Base-by-base conservation (phyloP, 208 protist species). In the Trypanosoma mega region DNA sequence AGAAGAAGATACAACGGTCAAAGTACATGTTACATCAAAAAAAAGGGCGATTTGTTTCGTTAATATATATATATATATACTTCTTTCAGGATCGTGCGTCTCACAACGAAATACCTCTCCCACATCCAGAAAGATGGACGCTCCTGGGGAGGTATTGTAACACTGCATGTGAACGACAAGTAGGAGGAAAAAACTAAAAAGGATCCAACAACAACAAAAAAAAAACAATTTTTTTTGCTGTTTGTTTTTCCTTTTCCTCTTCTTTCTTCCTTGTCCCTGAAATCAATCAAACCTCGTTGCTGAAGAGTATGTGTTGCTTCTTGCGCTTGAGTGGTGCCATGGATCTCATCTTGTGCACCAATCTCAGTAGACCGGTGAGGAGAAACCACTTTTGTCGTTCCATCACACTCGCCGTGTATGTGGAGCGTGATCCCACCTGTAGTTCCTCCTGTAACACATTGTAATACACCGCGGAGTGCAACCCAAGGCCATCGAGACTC, bases 281-380 rank as follows among this genome's bases (percentile, higher is more conserved):
- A 11, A 20, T 26, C 30, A n/a, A n/a, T 71, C 44, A 96, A 47
- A 96, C 70, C 20, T 80, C 76, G 66, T 96, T 96, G 50, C 85
- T 96, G 72, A 96, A 96, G 3, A 96, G 78, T 12, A 96, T 27
- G 49, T 96, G 89, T 47, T 96, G 89, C 50, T 87, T 41, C 54
- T 90, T 93, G 29, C 89, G 75, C 60, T 93, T 91, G 14, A 96
- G 78, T n/a, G 89, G 89, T 0, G 89, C 89, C 76, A 85, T 50
- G 9, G 85, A 81, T 41, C 89, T 77, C 31, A 78, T 30, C 57
- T 87, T 90, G 68, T 96, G 83, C 39, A 87, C 78, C 24, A 92
- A 29, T 9, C 83, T 75, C 20, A 96, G 73, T 12, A 78, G 24
- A n/a, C 63, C 74, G 30, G 83, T 86, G 16, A 54, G 2, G 20